Conservation (phyloP, 176 grass and related monocot species). For the Carex cristatella region DNA sequence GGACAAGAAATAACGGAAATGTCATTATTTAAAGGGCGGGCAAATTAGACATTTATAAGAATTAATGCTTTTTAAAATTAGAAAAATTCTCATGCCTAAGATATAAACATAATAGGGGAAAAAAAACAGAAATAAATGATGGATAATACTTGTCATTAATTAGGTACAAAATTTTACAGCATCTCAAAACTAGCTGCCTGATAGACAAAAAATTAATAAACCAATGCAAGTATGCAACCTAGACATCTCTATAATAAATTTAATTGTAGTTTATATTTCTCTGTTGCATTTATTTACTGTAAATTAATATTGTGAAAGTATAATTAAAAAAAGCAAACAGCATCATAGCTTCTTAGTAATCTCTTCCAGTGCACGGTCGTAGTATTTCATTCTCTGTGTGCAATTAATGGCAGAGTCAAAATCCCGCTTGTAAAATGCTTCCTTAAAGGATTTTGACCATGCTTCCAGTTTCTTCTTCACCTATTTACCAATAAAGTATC, state of each 20-base stretch:
- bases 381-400: slow-evolving; percentile 86
- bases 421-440: slow-evolving; percentile 49
- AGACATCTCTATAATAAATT: background rate
- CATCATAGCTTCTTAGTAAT: slow-evolving; percentile 68
- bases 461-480: slow-evolving; percentile 47
- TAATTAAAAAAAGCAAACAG: background rate
- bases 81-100: background rate
- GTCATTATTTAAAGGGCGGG: no score
- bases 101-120: background rate
- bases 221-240: background rate
- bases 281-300: background rate
- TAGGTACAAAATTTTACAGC: background rate
- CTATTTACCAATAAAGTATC: slow-evolving; percentile 26
- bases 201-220: background rate
- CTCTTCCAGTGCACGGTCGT: slow-evolving; percentile 72
- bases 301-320: background rate
- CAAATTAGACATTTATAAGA: no score
- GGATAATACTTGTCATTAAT: background rate
- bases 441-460: slow-evolving; percentile 48
- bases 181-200: background rate
- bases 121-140: background rate
- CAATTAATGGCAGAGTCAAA: slow-evolving; percentile 50
- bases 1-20: no score
- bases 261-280: background rate
- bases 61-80: no score